Percentiles rank a stretch among this genome's conserved stretches.
Conservation (phyloP, 805 yeast species). For the Lipomyces mesembrius region DNA sequence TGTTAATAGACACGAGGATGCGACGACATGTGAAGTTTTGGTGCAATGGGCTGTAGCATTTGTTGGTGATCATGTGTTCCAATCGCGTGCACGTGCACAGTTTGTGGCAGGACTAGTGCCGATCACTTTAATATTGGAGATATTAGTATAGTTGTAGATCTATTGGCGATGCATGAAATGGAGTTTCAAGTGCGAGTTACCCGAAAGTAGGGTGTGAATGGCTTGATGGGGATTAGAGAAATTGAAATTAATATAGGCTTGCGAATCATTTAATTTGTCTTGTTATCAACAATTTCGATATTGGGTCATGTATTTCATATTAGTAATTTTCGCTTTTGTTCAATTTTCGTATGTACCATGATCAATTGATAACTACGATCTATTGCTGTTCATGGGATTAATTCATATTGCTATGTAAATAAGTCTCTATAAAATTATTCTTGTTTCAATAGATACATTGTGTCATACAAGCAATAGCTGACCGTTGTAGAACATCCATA, state of each 20-base stretch:
- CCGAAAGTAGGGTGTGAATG: background rate
- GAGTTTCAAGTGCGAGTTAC: background rate
- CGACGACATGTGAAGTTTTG: background rate
- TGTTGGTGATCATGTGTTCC: background rate
- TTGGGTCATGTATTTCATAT: background rate
- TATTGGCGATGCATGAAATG: background rate
- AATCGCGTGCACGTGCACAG: background rate
- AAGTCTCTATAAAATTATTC: background rate
- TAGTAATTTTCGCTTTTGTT: background rate
- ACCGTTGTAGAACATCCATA: too few relatives aligned
- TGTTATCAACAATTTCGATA: slow-evolving; percentile 1
- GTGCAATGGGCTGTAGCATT: slow-evolving; percentile 1
- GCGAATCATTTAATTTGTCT: background rate
- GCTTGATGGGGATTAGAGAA: background rate
- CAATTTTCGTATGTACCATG: background rate
- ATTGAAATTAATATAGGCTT: background rate
- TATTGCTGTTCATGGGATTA: background rate
- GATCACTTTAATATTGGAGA: background rate
- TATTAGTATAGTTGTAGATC: background rate
- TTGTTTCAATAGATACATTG: background rate
- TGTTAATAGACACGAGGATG: background rate
- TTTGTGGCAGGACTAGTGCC: background rate
- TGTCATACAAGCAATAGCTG: background rate
- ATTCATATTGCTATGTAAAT: background rate
- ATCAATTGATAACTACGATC: background rate